Percentiles rank a stretch among this genome's conserved stretches.
Evolutionary conservation across 495 filamentous ascomycete species (phyloP).

Genomic region (Podospora bellae-mahoneyi): DNA sequence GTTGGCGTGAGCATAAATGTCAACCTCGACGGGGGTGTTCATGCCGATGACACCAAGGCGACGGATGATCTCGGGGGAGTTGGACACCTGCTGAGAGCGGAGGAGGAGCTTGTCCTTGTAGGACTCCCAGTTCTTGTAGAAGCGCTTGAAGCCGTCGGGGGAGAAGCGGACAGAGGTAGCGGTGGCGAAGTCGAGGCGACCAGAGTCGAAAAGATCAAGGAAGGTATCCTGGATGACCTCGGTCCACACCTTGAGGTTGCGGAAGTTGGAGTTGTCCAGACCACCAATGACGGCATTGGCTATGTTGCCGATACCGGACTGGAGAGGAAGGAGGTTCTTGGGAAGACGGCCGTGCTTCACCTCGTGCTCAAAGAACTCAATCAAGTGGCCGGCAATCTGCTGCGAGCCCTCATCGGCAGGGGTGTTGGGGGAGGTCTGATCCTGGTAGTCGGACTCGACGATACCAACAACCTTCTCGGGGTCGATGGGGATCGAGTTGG

Average conservation of each 20-base stretch:
- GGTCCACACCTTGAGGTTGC: constrained; percentile 87
- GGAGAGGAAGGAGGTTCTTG: constrained; percentile 73
- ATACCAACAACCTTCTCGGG: constrained; percentile 84
- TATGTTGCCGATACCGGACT: constrained; percentile 91
- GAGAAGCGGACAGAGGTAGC: constrained; percentile 91
- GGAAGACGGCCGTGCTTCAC: constrained; percentile 74
- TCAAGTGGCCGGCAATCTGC: constrained; percentile 74
- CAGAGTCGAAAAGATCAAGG: constrained; percentile 90
- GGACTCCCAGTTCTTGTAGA: constrained; percentile 80
- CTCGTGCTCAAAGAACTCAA: constrained; percentile 82
- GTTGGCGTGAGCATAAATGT: constrained; percentile 95
- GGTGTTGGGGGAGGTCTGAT: constrained; percentile 73
- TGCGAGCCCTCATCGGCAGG: constrained; percentile 70
- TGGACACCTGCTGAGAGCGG: constrained; percentile 82
- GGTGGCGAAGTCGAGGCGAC: constrained; percentile 85
- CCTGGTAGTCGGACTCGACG: constrained; percentile 78
- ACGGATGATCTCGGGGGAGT: constrained; percentile 92
- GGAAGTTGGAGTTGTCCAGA: constrained; percentile 78
- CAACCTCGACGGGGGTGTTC: constrained; percentile 93
- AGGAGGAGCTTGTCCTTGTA: constrained; percentile 84
- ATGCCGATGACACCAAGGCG: constrained; percentile 86
- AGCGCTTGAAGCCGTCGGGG: constrained; percentile 85
- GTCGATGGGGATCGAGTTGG: constrained; percentile 80
- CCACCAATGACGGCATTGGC: constrained; percentile 91
- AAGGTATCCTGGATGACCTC: constrained; percentile 93